Percentiles rank a stretch among this genome's conserved stretches.
These are phyloP conservation scores for Boeremia lycopersici DNA, from an alignment of 2,329 filamentous ascomycete genomes.

Conservation along the genomic window DNA sequence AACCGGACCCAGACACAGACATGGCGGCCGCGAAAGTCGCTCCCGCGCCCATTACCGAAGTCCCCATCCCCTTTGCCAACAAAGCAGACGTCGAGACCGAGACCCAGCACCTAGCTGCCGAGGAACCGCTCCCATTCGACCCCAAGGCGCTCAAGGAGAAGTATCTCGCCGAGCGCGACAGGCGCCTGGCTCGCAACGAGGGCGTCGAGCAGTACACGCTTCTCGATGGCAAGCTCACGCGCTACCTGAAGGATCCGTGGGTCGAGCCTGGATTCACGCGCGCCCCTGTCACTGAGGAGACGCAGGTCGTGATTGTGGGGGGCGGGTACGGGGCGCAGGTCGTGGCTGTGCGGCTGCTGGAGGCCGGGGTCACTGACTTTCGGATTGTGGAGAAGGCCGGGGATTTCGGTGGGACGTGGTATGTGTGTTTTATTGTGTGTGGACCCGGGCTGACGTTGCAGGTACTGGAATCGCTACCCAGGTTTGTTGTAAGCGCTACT, in stretches of 20 bases:
- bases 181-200: constrained; percentile 30
- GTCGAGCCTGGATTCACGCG: constrained; percentile 32
- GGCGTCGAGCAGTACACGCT: constrained; percentile 38
- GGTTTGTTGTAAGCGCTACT: not conserved
- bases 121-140: constrained; percentile 32
- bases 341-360: constrained; percentile 49
- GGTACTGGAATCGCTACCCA: constrained; percentile 52
- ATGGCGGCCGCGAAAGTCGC: constrained; percentile 22
- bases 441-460: constrained; percentile 1
- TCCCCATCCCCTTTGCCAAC: constrained; percentile 19
- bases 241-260: constrained; percentile 39
- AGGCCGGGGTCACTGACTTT: constrained; percentile 49
- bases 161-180: constrained; percentile 39
- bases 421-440: not conserved
- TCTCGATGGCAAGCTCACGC: constrained; percentile 32
- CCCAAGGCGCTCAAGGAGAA: constrained; percentile 33
- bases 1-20: no score
- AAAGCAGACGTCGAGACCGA: constrained; percentile 27
- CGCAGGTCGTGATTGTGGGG: constrained; percentile 48
- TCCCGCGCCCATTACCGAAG: constrained; percentile 23
- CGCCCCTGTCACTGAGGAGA: constrained; percentile 36
- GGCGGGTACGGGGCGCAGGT: constrained; percentile 54
- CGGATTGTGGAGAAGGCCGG: constrained; percentile 54
- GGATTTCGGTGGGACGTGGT: constrained; percentile 57
- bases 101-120: constrained; percentile 19